Evolutionary conservation across 495 filamentous ascomycete genomes (phyloP).

Genomic region (Penicillium antarcticum): DNA sequence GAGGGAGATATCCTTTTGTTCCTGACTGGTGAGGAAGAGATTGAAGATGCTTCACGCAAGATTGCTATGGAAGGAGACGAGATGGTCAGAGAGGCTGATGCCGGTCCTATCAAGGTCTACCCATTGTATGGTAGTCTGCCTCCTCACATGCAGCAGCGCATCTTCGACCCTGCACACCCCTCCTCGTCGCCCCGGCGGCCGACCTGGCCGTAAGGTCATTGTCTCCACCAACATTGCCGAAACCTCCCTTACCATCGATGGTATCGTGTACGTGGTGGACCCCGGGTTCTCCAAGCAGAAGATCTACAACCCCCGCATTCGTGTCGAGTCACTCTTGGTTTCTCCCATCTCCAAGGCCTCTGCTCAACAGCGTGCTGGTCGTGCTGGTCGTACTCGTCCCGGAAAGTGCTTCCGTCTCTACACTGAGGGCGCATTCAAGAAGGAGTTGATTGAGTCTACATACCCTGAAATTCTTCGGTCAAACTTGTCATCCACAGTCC

Average conservation of each 20-base stretch:
- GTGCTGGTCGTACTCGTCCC: conserved; percentile 95
- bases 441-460: conserved; percentile 94
- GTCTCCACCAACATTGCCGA: conserved; percentile 98
- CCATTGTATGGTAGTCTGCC: conserved; percentile 93
- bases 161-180: conserved; percentile 88
- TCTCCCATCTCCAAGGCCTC: conserved; percentile 97
- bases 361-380: conserved; percentile 96
- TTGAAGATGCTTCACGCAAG: conserved; percentile 92
- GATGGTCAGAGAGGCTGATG: conserved; percentile 83
- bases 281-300: conserved; percentile 99
- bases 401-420: conserved; percentile 98
- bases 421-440: conserved; percentile 95
- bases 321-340: conserved; percentile 92
- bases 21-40: conserved; percentile 97
- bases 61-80: conserved; percentile 88
- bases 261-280: conserved; percentile 98
- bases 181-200: conserved; percentile 66
- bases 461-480: conserved; percentile 94
- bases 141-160: conserved; percentile 86
- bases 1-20: conserved; percentile 97
- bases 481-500: conserved; percentile 88
- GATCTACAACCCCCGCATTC: conserved; percentile 95
- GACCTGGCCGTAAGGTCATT: conserved; percentile 91
- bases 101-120: conserved; percentile 85
- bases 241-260: conserved; percentile 95